Evolutionary conservation across 23 red algal genomes (phyloP), one percentile per base, ranked within the genome.

Genomic region (Agarophyton chilense): DNA sequence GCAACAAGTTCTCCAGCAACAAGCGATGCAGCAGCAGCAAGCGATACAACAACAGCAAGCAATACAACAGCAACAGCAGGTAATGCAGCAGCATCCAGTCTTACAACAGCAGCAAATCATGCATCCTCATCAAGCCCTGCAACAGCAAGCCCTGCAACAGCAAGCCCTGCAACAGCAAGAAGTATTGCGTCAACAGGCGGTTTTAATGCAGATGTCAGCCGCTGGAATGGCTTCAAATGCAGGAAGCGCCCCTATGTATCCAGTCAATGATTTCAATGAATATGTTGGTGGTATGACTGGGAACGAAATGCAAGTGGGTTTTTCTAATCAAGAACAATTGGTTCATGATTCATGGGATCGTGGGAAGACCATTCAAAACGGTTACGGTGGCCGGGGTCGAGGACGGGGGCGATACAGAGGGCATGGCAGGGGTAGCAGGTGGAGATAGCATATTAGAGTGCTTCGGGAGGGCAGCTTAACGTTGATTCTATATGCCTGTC

Each of bases 41-140:
- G 77, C 77, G 0, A 7, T 80, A 16, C 77, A 80, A 17, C 77
- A 80, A 50, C 77, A 80, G 46, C 40, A 43, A 11, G 77, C 51
- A 10, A 77, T 77, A 16, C 72, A 77, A 77, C 68, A 50, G 29
- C 68, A 74, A 42, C 68, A 74, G 12, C 68, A 74, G 34, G 19
- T 25, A 10, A 26, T 28, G 22, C 49, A 88, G 3, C 67, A 77
- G 32, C 73, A 40, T 77, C 85, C 53, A 50, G 73, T 53, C 6
- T 34, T 89, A 51, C 85, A 89, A 62, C 70, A 68, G 36, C 85
- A 88, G 42, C 68, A 77, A 42, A 31, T 33, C 18, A 57, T 88
- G 65, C 31, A 42, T 8, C 80, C 57, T 32, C 57, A 84, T 34
- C 54, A 86, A 24, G 82, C 64, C 34, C 17, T 86, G 46, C 82